These are phyloP conservation scores for Colletotrichum euphorbiae DNA, from an alignment of 2,329 filamentous ascomycete species.

Conservation along the genomic window DNA sequence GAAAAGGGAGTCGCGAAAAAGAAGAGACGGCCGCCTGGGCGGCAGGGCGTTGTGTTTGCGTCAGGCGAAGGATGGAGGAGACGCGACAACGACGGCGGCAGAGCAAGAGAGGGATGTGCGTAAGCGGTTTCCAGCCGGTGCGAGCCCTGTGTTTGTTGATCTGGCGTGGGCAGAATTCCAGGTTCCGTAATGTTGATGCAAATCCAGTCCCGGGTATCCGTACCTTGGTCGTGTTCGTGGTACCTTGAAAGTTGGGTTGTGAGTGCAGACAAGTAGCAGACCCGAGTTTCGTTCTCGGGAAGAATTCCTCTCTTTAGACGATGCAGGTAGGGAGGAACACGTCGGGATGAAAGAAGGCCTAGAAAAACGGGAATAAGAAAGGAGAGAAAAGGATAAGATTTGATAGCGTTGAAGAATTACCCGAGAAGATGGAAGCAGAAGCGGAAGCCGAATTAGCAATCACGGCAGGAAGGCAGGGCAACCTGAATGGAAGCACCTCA, in stretches of 20 bases:
- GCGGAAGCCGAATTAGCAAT: too few relatives aligned
- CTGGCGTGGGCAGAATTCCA: constrained; percentile 15
- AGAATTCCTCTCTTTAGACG: background rate
- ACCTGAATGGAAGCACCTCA: too few relatives aligned
- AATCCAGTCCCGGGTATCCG: constrained; percentile 4
- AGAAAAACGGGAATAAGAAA: background rate
- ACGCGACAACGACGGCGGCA: background rate
- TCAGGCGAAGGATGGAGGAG: background rate
- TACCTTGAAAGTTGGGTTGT: too few relatives aligned
- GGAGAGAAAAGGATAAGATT: background rate
- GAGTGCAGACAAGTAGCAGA: too few relatives aligned
- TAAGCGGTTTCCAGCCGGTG: constrained; percentile 1
- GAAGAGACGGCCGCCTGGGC: background rate
- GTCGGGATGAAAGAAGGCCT: background rate
- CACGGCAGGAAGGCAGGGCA: too few relatives aligned
- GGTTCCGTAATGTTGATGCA: constrained; percentile 24
- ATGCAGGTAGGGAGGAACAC: background rate
- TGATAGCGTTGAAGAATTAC: background rate
- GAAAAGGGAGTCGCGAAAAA: background rate
- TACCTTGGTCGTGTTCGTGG: background rate
- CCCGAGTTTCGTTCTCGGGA: background rate
- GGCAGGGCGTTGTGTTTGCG: background rate
- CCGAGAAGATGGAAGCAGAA: too few relatives aligned
- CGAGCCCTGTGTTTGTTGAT: constrained; percentile 12
- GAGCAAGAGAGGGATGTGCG: background rate